Evolutionary conservation across 106 monocot species (phyloP).

Genomic region (Narthecium ossifragum): DNA sequence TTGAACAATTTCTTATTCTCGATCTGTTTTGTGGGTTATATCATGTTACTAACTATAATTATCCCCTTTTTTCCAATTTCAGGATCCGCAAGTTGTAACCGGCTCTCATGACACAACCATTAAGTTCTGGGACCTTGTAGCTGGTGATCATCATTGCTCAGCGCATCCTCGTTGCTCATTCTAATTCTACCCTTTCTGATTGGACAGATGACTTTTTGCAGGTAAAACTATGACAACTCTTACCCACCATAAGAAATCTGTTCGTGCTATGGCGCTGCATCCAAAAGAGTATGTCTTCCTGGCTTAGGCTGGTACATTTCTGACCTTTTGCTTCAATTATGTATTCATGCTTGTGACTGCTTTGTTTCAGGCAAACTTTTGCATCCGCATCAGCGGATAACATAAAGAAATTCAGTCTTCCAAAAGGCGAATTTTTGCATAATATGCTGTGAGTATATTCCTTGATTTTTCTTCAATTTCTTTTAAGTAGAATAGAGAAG

Average conservation of each 20-base stretch:
- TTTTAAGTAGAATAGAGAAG: too few relatives aligned
- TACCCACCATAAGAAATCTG: constrained; percentile 98
- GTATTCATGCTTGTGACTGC: not conserved
- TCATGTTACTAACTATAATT: too few relatives aligned
- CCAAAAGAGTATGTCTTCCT: constrained; percentile 66
- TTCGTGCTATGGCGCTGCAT: constrained; percentile 85
- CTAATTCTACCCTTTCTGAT: not conserved
- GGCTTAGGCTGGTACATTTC: not conserved
- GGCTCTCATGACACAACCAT: constrained; percentile 98
- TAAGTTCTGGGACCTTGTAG: constrained; percentile 96
- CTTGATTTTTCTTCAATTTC: not conserved
- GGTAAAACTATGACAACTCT: constrained; percentile 92
- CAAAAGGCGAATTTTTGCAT: constrained; percentile 95
- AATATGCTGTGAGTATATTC: constrained; percentile 85
- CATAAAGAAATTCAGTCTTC: constrained; percentile 91
- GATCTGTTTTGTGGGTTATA: too few relatives aligned
- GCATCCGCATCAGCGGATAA: constrained; percentile 97
- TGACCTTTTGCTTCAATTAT: constrained; percentile 1
- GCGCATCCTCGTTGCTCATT: not conserved
- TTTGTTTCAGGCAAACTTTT: constrained; percentile 63
- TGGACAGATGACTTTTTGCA: constrained; percentile 18
- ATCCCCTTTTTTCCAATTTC: too few relatives aligned
- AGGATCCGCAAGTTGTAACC: constrained; percentile 99
- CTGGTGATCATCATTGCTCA: constrained; percentile 47
- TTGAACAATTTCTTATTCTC: too few relatives aligned